Conservation (phyloP, 306 rosid genomes). For the Vigna unguiculata region DNA sequence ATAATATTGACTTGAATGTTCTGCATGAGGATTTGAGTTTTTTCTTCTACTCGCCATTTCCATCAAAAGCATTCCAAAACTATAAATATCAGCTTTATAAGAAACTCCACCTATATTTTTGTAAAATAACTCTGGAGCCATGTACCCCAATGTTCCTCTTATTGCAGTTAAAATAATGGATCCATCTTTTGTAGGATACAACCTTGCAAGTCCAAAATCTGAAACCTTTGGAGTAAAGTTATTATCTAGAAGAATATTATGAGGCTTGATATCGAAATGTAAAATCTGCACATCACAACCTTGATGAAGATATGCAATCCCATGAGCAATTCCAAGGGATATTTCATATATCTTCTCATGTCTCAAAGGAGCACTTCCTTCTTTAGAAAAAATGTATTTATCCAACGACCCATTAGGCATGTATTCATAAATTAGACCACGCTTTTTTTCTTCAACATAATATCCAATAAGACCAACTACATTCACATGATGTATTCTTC, state of each 20-base stretch:
- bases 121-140: conserved; percentile 47
- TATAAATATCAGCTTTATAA: conserved; percentile 28
- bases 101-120: conserved; percentile 39
- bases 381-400: conserved; percentile 26
- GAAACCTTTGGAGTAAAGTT: conserved; percentile 39
- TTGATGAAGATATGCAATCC: conserved; percentile 40
- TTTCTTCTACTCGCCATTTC: conserved; percentile 31
- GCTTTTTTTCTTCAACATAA: conserved; percentile 19
- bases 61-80: conserved; percentile 44
- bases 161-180: conserved; percentile 16
- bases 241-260: conserved; percentile 44
- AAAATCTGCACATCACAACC: conserved; percentile 48
- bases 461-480: not conserved
- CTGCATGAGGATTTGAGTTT: conserved; percentile 22
- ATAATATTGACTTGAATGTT: too few species aligned
- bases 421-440: conserved; percentile 45
- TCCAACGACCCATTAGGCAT: conserved; percentile 46
- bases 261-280: conserved; percentile 53
- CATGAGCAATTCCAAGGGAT: conserved; percentile 44
- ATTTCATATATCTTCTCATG: conserved; percentile 26
- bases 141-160: conserved; percentile 42
- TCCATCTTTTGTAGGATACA: conserved; percentile 11
- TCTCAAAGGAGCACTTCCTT: not conserved
- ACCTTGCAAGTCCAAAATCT: conserved; percentile 44
- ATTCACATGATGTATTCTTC: conserved; percentile 2